Evolutionary conservation across 1,139 yeast species (phyloP), one percentile per base, ranked within the genome.

Genomic region (Wickerhamomyces sp.): DNA sequence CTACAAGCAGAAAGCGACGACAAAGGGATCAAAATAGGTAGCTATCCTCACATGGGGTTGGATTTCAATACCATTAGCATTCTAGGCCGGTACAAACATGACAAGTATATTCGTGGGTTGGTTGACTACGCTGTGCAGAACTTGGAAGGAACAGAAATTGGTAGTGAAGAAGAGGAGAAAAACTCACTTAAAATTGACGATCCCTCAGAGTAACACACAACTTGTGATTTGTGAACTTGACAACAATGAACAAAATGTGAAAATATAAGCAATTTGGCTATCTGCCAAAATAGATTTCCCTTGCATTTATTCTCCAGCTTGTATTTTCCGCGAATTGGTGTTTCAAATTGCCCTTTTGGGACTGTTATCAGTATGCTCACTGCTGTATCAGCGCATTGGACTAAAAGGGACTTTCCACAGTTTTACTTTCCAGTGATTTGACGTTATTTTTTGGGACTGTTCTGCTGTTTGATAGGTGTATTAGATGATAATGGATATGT

Each of bases 1-100:
- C 59, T 82, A 35, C 94, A 85, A 51, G 50, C 58, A 1, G 59
- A 65, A 35, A 53, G 49, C 6, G 55, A 63, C n/a, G 51, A 61
- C 17, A 58, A 61, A 5, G 63, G 53, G 8, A 69, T 87, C 39
- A 87, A 87, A 56, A 68, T 88, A 35, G 96, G 96, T 4, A 81
- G 90, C 31, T 88, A 88, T 55, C 96, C 96, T 0, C 96, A 87
- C 59, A 69, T 78, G 60, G 70, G 71, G 14, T 71, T 76, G 63
- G 71, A 76, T 2, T 63, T 78, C 40, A 81, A 76, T 49, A 86
- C 95, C 0, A 75, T 87, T 18, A 82, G 94, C 53, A 72, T 87
- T 22, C 69, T 85, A 31, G 94, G 94, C 0, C 72, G 72, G 16
- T 60, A 57, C 28, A 64, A 68, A 3, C 53, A 60, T 8, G 58